These are phyloP conservation scores for Beauveria rudraprayagi DNA, from an alignment of 2,329 filamentous ascomycete genomes.

Conservation along the genomic window DNA sequence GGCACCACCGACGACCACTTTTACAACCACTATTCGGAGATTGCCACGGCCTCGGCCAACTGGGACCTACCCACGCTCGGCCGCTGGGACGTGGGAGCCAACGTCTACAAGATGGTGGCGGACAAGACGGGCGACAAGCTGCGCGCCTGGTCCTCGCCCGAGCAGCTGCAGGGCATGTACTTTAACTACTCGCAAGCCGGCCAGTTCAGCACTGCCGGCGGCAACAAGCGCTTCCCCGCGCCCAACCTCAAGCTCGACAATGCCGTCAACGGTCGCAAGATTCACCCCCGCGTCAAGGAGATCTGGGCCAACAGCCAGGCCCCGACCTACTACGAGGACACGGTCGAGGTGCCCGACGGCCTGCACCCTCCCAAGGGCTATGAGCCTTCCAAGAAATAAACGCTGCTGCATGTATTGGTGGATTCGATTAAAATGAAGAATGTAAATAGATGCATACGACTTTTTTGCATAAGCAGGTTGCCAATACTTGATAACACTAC, in stretches of 20 bases:
- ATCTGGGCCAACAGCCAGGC: conserved; percentile 29
- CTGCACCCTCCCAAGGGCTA: conserved; percentile 35
- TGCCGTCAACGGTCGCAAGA: conserved; percentile 20
- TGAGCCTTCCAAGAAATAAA: not conserved
- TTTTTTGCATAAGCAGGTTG: not conserved
- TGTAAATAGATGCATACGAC: not conserved
- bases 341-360: conserved; percentile 33
- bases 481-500: too few relatives aligned
- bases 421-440: not conserved
- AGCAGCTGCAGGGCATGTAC: conserved; percentile 33
- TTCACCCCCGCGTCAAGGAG: conserved; percentile 31
- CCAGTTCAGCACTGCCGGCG: conserved; percentile 30
- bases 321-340: conserved; percentile 35
- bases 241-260: conserved; percentile 31
- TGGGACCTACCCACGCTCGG: conserved; percentile 63
- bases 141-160: conserved; percentile 27
- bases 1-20: conserved; percentile 62
- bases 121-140: conserved; percentile 49
- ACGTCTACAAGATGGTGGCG: conserved; percentile 57
- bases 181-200: conserved; percentile 50
- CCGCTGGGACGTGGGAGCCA: conserved; percentile 64
- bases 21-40: conserved; percentile 65
- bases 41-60: conserved; percentile 61
- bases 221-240: conserved; percentile 28
- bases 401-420: not conserved